phyloP scores from a whole-genome alignment of 805 yeast species.

The Clavispora vitiphila region DNA sequence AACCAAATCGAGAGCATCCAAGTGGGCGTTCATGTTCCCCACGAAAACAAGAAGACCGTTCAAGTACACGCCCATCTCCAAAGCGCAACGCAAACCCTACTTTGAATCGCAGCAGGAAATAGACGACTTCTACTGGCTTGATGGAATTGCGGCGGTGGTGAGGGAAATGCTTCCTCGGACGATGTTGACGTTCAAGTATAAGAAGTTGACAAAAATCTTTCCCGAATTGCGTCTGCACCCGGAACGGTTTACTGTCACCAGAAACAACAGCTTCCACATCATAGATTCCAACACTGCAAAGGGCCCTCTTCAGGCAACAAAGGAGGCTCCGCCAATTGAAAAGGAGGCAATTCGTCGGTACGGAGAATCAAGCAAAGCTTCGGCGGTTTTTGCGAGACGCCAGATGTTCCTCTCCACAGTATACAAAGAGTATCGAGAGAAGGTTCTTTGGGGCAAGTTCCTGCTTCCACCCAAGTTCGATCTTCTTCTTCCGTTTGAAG shows the following conservation, averaged over 20 bases:
- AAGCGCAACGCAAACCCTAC: constrained; percentile 13
- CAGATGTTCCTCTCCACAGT: constrained; percentile 15
- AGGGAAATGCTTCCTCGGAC: constrained; percentile 24
- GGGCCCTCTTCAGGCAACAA: constrained; percentile 3
- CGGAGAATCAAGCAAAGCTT: neutral
- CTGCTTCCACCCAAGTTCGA: constrained; percentile 23
- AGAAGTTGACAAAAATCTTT: constrained; percentile 8
- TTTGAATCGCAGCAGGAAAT: constrained; percentile 15
- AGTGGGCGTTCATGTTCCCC: constrained; percentile 25
- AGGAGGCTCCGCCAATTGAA: neutral
- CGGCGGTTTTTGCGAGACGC: constrained; percentile 5
- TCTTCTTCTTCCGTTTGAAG: constrained; percentile 26
- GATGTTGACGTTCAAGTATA: constrained; percentile 23
- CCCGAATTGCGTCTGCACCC: constrained; percentile 11
- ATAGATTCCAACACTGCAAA: neutral
- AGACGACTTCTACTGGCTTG: constrained; percentile 12
- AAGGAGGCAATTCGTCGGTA: neutral
- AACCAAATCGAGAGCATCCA: constrained; percentile 1
- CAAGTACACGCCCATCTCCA: constrained; percentile 16
- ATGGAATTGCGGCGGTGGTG: constrained; percentile 19
- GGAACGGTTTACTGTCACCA: constrained; percentile 6
- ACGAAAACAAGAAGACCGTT: constrained; percentile 32
- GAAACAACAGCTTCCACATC: constrained; percentile 5
- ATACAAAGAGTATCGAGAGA: constrained; percentile 24
- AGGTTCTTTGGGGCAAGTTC: constrained; percentile 19